phyloP scores from a whole-genome alignment of 768 basidiomycete species.

The Xerocomellus chrysenteron region DNA sequence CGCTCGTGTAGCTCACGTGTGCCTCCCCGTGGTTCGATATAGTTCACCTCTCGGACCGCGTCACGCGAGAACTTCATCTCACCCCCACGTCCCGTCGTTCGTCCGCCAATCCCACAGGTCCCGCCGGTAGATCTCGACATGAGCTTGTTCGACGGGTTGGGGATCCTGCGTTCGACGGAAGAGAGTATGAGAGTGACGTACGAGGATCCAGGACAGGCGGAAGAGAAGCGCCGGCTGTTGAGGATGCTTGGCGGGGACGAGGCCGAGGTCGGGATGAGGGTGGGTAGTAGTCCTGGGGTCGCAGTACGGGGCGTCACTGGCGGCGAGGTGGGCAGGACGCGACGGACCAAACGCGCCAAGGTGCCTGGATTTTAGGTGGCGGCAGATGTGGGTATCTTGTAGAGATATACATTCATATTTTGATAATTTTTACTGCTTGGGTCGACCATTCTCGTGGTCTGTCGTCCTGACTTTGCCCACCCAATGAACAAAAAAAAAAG shows the following conservation, averaged over 20 bases:
- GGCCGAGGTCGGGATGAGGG: conserved; percentile 2
- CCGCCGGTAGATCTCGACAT: conserved; percentile 26
- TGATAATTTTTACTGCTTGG: not conserved
- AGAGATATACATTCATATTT: not conserved
- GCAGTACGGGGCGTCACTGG: conserved; percentile 13
- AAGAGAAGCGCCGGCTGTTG: conserved; percentile 59
- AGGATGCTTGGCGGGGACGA: conserved; percentile 41
- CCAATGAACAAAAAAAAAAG: not conserved
- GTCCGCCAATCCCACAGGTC: not conserved
- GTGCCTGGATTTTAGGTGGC: conserved; percentile 6
- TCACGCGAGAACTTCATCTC: conserved; percentile 31
- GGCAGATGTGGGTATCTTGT: not conserved
- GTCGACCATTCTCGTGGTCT: not conserved
- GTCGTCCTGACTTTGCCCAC: not conserved
- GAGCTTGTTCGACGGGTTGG: conserved; percentile 28
- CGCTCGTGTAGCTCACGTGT: not conserved
- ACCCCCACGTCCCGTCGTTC: conserved; percentile 5
- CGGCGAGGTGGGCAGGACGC: not conserved
- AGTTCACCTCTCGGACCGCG: conserved; percentile 37
- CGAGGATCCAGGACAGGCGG: conserved; percentile 63
- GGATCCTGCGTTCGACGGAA: conserved; percentile 27
- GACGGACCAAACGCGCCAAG: conserved; percentile 13
- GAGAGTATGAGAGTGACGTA: conserved; percentile 60
- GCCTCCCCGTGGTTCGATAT: not conserved
- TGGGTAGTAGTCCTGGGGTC: conserved; percentile 16